A percentile compares a stretch with the other conserved stretches of the same genome.
These are phyloP conservation scores for Termitomyces sp. DNA, from an alignment of 768 basidiomycete genomes.

Conservation along the genomic window DNA sequence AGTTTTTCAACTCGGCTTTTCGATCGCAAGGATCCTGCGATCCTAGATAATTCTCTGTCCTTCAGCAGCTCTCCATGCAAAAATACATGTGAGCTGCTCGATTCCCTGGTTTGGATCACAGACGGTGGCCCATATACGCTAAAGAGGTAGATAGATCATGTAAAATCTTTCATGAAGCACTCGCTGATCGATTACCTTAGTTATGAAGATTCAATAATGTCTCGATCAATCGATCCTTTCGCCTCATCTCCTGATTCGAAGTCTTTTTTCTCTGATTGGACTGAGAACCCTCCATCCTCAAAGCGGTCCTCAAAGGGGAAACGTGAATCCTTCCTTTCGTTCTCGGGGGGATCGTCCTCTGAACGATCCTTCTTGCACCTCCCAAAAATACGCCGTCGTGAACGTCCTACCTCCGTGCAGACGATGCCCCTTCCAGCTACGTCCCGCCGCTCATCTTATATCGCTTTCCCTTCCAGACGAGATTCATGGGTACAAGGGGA, in stretches of 20 bases:
- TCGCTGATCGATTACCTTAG: conserved; percentile 4
- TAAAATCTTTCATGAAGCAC: not conserved
- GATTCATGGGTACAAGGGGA: not conserved
- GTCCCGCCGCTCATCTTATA: conserved; percentile 27
- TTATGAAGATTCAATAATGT: conserved; percentile 13
- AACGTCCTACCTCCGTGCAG: conserved; percentile 27
- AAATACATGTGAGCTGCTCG: conserved; percentile 11
- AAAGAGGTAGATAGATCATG: conserved; percentile 16
- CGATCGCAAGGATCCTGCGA: conserved; percentile 22
- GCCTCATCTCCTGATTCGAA: conserved; percentile 34
- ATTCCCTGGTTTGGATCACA: conserved; percentile 26
- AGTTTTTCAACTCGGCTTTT: conserved; percentile 30
- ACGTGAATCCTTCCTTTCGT: conserved; percentile 37
- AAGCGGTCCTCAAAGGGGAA: conserved; percentile 14
- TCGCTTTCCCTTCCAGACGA: conserved; percentile 20
- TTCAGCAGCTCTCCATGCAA: conserved; percentile 16
- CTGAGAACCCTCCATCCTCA: conserved; percentile 22
- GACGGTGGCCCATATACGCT: conserved; percentile 25
- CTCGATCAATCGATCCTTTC: conserved; percentile 33
- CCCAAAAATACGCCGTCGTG: conserved; percentile 15
- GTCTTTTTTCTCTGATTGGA: conserved; percentile 39
- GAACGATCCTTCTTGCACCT: conserved; percentile 19
- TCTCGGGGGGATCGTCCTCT: conserved; percentile 29
- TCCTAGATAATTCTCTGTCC: conserved; percentile 19
- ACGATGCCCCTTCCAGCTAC: conserved; percentile 23